Conservation (phyloP, 1,284 basidiomycete genomes). For the Tilletia indica region DNA sequence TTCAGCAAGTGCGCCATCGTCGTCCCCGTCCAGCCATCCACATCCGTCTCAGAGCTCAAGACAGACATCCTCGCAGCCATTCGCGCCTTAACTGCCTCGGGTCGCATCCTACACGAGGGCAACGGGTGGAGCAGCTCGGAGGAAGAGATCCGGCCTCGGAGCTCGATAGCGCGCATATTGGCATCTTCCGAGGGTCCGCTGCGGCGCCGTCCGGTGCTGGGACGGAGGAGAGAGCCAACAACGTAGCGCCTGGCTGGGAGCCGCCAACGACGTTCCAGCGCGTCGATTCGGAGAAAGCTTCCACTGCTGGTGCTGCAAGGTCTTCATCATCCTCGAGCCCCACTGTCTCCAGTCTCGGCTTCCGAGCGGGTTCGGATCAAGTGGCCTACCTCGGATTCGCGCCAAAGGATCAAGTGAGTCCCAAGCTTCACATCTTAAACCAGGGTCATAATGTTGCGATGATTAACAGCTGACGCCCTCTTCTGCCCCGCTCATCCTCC, state of each 20-base stretch:
- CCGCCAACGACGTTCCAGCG: conserved; percentile 1
- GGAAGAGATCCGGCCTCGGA: conserved; percentile 1
- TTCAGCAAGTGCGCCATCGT: conserved; percentile 13
- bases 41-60: conserved; percentile 10
- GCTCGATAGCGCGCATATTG: not conserved
- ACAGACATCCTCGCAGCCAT: conserved; percentile 4
- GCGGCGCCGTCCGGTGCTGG: not conserved
- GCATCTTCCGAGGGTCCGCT: not conserved
- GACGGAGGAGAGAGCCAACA: not conserved
- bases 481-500: not conserved
- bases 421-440: not conserved
- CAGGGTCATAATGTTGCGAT: no score
- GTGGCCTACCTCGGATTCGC: conserved; percentile 13
- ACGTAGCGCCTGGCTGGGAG: conserved; percentile 6
- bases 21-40: not conserved
- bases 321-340: not conserved
- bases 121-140: conserved; percentile 12
- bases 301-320: not conserved
- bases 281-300: not conserved
- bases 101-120: not conserved
- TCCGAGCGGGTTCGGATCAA: not conserved
- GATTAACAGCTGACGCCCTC: not conserved
- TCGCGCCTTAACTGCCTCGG: not conserved
- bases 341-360: not conserved
- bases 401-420: conserved; percentile 10